phyloP scores from a whole-genome alignment of 176 grass and related monocot genomes.

The Carex myosuroides region DNA sequence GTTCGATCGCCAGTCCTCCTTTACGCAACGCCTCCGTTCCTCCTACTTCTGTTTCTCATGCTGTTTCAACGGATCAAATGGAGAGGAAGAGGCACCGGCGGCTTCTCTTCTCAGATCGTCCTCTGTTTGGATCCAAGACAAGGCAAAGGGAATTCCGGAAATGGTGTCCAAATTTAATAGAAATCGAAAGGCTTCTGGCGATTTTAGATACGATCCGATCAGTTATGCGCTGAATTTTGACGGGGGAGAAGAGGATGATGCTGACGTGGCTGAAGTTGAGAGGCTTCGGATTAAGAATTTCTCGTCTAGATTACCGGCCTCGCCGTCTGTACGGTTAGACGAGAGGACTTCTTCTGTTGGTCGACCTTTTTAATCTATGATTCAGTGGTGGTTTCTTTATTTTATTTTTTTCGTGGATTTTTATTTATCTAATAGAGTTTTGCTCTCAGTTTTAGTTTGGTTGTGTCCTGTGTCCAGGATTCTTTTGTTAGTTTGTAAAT shows the following conservation, averaged over 20 bases:
- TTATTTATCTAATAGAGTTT: background rate
- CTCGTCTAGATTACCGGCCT: conserved; percentile 24
- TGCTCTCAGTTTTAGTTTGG: background rate
- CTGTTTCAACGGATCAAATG: conserved; percentile 2
- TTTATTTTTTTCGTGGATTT: background rate
- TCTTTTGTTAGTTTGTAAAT: conserved; percentile 14
- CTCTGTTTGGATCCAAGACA: conserved; percentile 13
- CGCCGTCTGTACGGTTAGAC: background rate
- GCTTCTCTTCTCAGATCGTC: conserved; percentile 23
- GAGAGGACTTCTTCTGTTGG: background rate
- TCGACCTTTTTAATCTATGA: background rate
- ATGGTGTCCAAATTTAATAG: conserved; percentile 11
- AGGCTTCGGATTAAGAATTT: conserved; percentile 18
- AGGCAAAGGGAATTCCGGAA: background rate
- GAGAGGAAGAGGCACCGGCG: background rate
- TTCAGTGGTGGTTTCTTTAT: background rate
- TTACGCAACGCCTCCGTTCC: conserved; percentile 6
- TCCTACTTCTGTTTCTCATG: conserved; percentile 13
- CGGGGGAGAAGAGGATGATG: conserved; percentile 21
- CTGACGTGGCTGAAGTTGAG: background rate
- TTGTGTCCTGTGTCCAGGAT: background rate
- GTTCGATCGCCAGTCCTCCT: background rate
- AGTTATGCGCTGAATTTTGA: conserved; percentile 41
- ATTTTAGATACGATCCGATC: conserved; percentile 35
- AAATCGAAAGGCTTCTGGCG: conserved; percentile 8